Conservation (phyloP, 306 rosid species). For the Vicia villosa region DNA sequence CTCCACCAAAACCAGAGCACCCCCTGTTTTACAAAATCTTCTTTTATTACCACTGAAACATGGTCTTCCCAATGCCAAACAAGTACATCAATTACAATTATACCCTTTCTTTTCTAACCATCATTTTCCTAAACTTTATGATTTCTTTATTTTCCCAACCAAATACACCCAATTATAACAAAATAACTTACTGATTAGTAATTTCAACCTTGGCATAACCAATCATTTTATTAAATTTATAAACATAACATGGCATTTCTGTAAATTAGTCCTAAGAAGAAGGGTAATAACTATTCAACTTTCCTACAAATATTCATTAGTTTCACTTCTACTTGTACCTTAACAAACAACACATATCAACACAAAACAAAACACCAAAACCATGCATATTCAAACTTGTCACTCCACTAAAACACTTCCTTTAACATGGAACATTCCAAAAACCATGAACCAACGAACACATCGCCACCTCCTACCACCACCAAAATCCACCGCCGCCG, state of each 20-base stretch:
- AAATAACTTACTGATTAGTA: neutral
- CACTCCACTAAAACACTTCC: constrained; percentile 14
- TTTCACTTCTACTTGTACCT: neutral
- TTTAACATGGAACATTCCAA: constrained; percentile 22
- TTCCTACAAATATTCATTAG: constrained; percentile 32
- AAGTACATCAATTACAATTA: neutral
- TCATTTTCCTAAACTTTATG: neutral
- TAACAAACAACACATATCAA: neutral
- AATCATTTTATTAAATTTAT: neutral
- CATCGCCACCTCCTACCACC: constrained; percentile 21
- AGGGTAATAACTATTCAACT: neutral
- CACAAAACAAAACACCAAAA: neutral
- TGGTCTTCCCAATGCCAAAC: neutral
- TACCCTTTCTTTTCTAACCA: constrained; percentile 20
- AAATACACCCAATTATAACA: neutral
- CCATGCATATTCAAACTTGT: constrained; percentile 41
- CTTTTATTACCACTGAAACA: neutral
- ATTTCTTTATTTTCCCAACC: constrained; percentile 4
- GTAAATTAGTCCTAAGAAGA: neutral
- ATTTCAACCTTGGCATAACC: neutral
- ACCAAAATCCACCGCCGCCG: neutral
- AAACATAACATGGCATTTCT: neutral
- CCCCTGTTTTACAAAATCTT: constrained; percentile 41
- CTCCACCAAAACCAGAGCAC: constrained; percentile 54
- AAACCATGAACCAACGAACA: neutral